Evolutionary conservation across 2,329 filamentous ascomycete species (phyloP).

Genomic region (Ceratocystis albifundus): DNA sequence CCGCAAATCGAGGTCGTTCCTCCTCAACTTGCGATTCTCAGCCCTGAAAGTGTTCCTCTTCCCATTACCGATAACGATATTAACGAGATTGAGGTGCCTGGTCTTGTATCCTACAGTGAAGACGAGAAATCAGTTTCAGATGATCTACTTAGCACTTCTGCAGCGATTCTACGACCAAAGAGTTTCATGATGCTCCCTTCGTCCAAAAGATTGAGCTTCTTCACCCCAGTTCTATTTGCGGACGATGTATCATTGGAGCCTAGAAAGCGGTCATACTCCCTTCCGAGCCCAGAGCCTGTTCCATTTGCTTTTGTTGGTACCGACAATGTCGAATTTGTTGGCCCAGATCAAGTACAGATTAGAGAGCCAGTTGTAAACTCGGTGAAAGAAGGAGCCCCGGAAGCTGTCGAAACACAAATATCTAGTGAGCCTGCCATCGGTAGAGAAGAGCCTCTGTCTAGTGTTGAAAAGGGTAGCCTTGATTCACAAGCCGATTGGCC

Average conservation of each 20-base stretch:
- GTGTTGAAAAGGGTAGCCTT: neutral
- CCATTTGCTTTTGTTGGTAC: slow-evolving; percentile 25
- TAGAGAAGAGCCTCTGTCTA: neutral
- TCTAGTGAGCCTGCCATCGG: neutral
- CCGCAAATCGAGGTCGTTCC: slow-evolving; percentile 28
- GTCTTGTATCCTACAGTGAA: slow-evolving; percentile 50
- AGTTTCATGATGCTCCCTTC: slow-evolving; percentile 35
- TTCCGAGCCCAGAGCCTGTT: slow-evolving; percentile 34
- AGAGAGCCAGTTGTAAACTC: slow-evolving; percentile 2
- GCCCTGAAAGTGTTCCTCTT: slow-evolving; percentile 46
- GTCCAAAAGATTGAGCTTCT: slow-evolving; percentile 21
- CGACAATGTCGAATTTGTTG: slow-evolving; percentile 20
- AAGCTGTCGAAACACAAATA: neutral
- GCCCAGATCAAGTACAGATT: slow-evolving; percentile 1
- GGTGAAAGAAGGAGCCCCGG: neutral
- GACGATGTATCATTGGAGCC: slow-evolving; percentile 26
- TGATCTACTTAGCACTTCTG: slow-evolving; percentile 28
- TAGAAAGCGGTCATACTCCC: slow-evolving; percentile 39
- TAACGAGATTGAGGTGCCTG: slow-evolving; percentile 69
- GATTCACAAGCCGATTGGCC: neutral
- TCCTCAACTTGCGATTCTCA: slow-evolving; percentile 33
- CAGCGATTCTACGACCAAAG: slow-evolving; percentile 34
- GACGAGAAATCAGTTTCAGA: slow-evolving; percentile 43
- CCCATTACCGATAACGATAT: slow-evolving; percentile 57
- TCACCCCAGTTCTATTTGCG: slow-evolving; percentile 20